phyloP scores from a whole-genome alignment of 805 yeast species.

The Starmerella roubikii region DNA sequence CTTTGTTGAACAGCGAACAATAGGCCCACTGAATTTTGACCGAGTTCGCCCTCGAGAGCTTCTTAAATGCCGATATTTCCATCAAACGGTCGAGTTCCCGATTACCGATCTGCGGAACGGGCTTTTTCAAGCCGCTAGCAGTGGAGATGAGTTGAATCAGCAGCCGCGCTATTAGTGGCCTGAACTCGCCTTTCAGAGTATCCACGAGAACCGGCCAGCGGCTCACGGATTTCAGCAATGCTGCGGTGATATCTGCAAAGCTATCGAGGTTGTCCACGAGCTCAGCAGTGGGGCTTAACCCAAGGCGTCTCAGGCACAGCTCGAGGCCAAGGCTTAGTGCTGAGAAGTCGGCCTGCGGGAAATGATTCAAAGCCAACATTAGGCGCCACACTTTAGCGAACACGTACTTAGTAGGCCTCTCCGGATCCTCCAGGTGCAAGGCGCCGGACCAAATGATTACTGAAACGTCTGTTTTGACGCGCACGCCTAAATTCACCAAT shows the following conservation, averaged over 20 bases:
- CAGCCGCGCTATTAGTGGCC: background rate
- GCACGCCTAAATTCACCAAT: constrained; percentile 4
- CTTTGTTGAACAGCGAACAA: background rate
- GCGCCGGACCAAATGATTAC: constrained; percentile 6
- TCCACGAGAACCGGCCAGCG: background rate
- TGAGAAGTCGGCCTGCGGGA: background rate
- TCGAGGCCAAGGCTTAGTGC: background rate
- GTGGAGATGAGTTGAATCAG: background rate
- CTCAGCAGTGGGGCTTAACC: background rate
- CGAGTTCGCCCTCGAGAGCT: background rate
- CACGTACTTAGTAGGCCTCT: constrained; percentile 1
- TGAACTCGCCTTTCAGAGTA: background rate
- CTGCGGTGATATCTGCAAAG: background rate
- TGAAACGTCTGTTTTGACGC: background rate
- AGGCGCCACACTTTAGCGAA: constrained; percentile 4
- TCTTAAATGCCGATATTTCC: background rate
- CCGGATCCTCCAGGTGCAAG: constrained; percentile 1
- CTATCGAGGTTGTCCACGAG: background rate
- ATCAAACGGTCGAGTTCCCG: background rate
- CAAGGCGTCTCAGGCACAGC: background rate
- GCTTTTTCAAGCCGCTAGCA: too few species aligned
- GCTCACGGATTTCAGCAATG: background rate
- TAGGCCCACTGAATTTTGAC: background rate
- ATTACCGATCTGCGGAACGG: too few species aligned
- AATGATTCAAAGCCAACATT: background rate